Conservation (phyloP, 192 early-diverging fungal genomes). For the Spizellomyces punctatus region DNA sequence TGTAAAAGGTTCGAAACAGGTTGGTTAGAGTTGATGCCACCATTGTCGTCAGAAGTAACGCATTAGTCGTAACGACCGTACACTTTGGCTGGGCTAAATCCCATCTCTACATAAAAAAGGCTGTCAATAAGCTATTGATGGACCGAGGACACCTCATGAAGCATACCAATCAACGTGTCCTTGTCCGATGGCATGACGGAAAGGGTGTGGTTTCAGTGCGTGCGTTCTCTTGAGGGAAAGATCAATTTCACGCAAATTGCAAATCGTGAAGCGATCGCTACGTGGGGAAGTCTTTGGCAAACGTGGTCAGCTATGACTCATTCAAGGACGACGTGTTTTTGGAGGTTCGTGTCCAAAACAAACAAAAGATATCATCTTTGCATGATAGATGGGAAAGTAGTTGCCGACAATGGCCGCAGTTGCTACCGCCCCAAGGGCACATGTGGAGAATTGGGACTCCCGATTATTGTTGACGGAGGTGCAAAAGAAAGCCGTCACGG, state of each 20-base stretch:
- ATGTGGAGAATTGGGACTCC: slow-evolving; percentile 35
- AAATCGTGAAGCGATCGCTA: no score
- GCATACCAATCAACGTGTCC: slow-evolving; percentile 27
- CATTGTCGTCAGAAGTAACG: no score
- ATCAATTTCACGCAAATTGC: no score
- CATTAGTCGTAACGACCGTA: slow-evolving; percentile 29
- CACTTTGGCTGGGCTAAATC: slow-evolving; percentile 67
- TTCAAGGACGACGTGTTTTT: no score
- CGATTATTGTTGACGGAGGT: slow-evolving; percentile 11
- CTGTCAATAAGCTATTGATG: neutral
- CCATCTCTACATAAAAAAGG: slow-evolving; percentile 63
- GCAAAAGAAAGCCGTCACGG: slow-evolving; percentile 14
- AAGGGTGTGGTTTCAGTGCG: no score
- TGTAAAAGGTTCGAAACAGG: neutral
- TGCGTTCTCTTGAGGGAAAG: no score
- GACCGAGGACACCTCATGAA: no score
- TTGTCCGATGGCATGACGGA: slow-evolving; percentile 25
- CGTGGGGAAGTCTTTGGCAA: no score
- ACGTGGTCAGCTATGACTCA: no score
- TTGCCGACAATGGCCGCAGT: no score
- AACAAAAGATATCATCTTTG: neutral
- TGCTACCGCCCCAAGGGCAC: neutral
- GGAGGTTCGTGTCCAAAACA: neutral
- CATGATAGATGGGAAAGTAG: no score
- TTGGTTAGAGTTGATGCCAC: no score